These are phyloP conservation scores for Penicillium herquei DNA, from an alignment of 495 filamentous ascomycete genomes.

Conservation along the genomic window DNA sequence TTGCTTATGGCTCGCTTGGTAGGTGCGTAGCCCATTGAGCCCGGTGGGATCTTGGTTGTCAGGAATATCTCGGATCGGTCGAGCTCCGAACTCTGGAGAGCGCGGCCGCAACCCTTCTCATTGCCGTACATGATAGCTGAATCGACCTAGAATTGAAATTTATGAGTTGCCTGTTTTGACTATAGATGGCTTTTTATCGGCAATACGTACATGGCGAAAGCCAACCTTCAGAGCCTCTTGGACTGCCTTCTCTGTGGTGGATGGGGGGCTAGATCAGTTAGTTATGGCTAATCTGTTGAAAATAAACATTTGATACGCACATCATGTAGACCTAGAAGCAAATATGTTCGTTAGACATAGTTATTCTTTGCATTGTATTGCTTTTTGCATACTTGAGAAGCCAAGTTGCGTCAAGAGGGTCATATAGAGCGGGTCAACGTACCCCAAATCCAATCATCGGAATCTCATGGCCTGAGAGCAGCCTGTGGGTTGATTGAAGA, in stretches of 20 bases:
- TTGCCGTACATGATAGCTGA: conserved; percentile 57
- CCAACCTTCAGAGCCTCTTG: conserved; percentile 63
- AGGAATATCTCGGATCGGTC: conserved; percentile 52
- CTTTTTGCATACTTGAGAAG: too few relatives aligned
- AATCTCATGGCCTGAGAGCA: conserved; percentile 78
- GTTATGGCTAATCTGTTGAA: not conserved
- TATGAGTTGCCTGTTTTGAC: not conserved
- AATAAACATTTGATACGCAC: conserved; percentile 33
- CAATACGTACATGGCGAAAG: conserved; percentile 54
- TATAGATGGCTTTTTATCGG: not conserved
- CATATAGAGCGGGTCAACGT: conserved; percentile 25
- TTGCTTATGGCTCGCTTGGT: conserved; percentile 35
- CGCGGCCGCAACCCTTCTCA: conserved; percentile 49
- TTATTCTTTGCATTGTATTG: too few relatives aligned
- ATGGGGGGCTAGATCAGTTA: conserved; percentile 41
- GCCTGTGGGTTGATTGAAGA: conserved; percentile 33
- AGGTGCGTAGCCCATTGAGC: conserved; percentile 48
- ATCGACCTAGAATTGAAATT: conserved; percentile 47
- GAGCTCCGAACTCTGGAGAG: conserved; percentile 43
- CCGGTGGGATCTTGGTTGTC: conserved; percentile 56
- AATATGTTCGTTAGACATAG: not conserved
- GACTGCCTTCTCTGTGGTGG: conserved; percentile 53
- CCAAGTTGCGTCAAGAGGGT: not conserved
- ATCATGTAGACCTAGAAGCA: conserved; percentile 67
- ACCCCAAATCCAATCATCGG: conserved; percentile 75